Base-by-base conservation (phyloP, 202 grass and related monocot species). In the Elaeis oleifera region DNA sequence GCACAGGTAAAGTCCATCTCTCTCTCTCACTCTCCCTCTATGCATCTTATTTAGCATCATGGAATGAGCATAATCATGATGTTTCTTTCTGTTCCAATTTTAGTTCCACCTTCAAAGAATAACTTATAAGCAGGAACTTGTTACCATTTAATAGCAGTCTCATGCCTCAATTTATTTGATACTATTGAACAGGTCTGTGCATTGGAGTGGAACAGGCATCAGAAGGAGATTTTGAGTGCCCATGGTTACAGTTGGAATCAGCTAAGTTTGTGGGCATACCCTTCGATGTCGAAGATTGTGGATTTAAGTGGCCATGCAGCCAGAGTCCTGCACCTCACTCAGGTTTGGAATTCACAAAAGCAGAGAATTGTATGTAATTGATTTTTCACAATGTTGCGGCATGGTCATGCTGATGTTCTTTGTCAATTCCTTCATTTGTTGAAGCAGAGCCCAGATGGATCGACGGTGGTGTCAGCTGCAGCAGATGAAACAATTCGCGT, bases 141-240 rank as follows among this genome's bases (percentile, higher is more conserved):
- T 36, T 36, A 36, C 8, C 7, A 36, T 44, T 44, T 44, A 44
- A 44, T 44, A 44, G 36, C 36, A 44, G 36, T 44, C 8, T 44
- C 36, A 44, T 44, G 11, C 32, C 59, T 16, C 5, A 18, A 32
- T 8, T 16, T 68, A 17, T 13, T 67, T 28, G 39, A 76, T 58
- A 28, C 49, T 22, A 53, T 16, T 49, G 14, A 23, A 61, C 19
- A 80, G 71, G 64, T 80, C 16, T 73, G 71, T 39, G 78, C 78
- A 24, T 54, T 80, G 63, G 78, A 80, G 54, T 80, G 78, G 78
- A 80, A 74, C 70, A 69, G 31, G 58, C 64, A 74, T 28, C 71
- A 74, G 24, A 80, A 74, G 62, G 78, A 80, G 71, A 80, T 80
- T 22, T 55, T 80, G n/a, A 80, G 71, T 56, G 78, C 78, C 4